Evolutionary conservation across 2,329 filamentous ascomycete genomes (phyloP).

Genomic region (Cadophora luteo-olivacea): DNA sequence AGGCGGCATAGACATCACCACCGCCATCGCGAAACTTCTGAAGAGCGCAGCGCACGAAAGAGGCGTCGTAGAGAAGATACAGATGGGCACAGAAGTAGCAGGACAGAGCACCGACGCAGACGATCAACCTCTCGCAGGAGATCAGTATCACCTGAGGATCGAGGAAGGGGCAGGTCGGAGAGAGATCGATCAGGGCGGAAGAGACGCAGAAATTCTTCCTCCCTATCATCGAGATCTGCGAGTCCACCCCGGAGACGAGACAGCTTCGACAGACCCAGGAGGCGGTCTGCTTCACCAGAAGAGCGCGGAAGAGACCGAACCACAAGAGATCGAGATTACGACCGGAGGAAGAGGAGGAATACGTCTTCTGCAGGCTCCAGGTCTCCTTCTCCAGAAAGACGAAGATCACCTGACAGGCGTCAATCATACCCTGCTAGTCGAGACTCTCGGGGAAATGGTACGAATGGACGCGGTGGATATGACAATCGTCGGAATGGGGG

Average conservation of each 20-base stretch:
- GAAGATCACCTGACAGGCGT: conserved; percentile 42
- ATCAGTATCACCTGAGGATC: conserved; percentile 38
- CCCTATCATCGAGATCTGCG: conserved; percentile 43
- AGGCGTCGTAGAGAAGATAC: conserved; percentile 50
- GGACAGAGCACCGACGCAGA: conserved; percentile 47
- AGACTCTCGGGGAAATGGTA: conserved; percentile 33
- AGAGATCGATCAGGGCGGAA: conserved; percentile 28
- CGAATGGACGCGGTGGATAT: conserved; percentile 31
- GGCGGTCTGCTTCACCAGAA: conserved; percentile 43
- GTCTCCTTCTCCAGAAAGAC: conserved; percentile 48
- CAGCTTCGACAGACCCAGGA: conserved; percentile 33
- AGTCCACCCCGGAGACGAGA: conserved; percentile 30
- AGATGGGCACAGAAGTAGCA: conserved; percentile 47
- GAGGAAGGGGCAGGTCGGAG: conserved; percentile 32
- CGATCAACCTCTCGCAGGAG: conserved; percentile 49
- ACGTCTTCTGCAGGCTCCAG: conserved; percentile 42
- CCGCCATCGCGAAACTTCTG: conserved; percentile 45
- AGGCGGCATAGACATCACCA: conserved; percentile 52
- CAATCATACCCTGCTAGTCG: conserved; percentile 37
- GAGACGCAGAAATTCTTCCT: conserved; percentile 36
- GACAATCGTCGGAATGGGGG: conserved; percentile 37
- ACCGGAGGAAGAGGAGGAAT: conserved; percentile 33
- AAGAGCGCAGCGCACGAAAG: conserved; percentile 52
- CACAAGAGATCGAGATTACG: conserved; percentile 32
- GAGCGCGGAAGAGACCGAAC: conserved; percentile 33